Evolutionary conservation across 2,329 filamentous ascomycete species (phyloP), one percentile per base, ranked within the genome.

Genomic region (Clonostachys sp.): DNA sequence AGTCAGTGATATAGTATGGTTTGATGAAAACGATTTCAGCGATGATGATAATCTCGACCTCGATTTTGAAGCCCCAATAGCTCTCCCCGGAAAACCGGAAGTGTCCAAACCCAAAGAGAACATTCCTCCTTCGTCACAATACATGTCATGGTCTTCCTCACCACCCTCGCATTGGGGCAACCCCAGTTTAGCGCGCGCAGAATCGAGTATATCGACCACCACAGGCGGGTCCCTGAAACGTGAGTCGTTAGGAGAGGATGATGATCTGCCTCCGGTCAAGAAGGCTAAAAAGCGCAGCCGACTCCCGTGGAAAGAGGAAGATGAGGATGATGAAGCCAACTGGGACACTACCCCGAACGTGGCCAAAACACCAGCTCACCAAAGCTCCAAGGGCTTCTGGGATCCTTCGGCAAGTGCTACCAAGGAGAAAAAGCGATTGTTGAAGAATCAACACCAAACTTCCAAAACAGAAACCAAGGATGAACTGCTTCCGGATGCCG

Each of bases 21-120:
- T 91, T 52, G 80, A 83, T 50, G 87, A 91, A 52, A 84, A 92
- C 56, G 91, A 96, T 60, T 94, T 95, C 55, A 89, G 90, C 57
- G 88, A 92, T 60, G 91, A 96, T 55, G 78, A 85, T 17, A 80
- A 90, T 47, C 72, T 95, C 20, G 87, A 89, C 51, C 66, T 87
- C 17, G 79, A 91, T 52, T 78, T 83, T 45, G 77, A 87, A 49
- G 75, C 81, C 49, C 81, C 84, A 0, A 65, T 72, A 2, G 71
- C 77, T 3, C 72, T 81, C 5, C 63, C 57, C 52, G 47, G 56
- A 50, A 39, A 51, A 30, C 33, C 57, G n/a, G 53, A 55, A 47
- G 17, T 51, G 13, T 35, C 30, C n/a, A 38, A 43, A 13, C 34
- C 42, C 10, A 57, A 58, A 18, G 55, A 61, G 43, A 55, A 50